Evolutionary conservation across 2,329 filamentous ascomycete species (phyloP).

Genomic region (Pseudogymnoascus sp.): DNA sequence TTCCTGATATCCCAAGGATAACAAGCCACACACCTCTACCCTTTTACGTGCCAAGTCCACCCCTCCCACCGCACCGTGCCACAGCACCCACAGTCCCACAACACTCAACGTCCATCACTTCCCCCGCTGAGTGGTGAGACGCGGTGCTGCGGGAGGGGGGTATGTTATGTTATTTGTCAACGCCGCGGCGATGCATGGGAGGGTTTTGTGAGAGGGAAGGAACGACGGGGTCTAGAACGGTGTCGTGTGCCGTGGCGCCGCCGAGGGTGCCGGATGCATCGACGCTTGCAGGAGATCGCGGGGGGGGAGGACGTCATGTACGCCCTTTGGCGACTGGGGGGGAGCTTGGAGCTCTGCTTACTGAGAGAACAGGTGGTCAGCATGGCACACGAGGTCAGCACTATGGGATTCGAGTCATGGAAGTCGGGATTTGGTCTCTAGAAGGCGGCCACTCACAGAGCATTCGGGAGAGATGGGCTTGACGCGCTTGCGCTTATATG

Average conservation of each 20-base stretch:
- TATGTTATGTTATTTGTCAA: neutral
- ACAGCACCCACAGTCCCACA: neutral
- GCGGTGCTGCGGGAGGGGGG: neutral
- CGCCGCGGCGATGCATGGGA: neutral
- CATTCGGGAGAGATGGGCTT: neutral
- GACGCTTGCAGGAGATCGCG: neutral
- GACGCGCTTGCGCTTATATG: neutral
- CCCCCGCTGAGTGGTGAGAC: neutral
- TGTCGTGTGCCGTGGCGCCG: neutral
- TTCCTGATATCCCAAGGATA: neutral
- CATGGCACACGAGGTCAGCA: neutral
- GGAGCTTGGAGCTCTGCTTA: neutral
- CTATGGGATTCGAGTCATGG: neutral
- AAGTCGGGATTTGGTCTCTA: too few relatives aligned
- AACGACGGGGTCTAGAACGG: neutral
- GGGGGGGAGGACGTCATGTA: neutral
- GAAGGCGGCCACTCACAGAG: neutral
- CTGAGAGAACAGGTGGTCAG: neutral
- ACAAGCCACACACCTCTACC: neutral
- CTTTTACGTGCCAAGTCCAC: neutral
- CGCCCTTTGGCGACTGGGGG: neutral
- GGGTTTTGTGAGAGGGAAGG: neutral
- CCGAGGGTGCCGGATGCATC: neutral
- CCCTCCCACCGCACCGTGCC: neutral
- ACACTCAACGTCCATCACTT: neutral